These are phyloP conservation scores for Scedosporium boydii DNA, from an alignment of 2,329 filamentous ascomycete species.

Conservation along the genomic window DNA sequence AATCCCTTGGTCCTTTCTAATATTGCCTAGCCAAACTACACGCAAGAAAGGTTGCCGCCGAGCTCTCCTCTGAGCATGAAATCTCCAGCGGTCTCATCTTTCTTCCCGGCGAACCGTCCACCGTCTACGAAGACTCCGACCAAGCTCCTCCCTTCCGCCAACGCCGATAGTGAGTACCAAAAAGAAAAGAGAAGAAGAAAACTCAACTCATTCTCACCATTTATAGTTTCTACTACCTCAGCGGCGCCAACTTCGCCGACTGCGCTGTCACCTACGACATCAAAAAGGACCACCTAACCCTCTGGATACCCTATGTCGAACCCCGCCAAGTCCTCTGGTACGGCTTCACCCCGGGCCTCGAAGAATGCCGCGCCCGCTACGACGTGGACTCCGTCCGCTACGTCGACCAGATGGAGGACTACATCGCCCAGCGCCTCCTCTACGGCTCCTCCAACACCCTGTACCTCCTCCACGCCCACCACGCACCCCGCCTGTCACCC, in stretches of 20 bases:
- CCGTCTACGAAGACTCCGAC: conserved; percentile 49
- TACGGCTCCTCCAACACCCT: conserved; percentile 27
- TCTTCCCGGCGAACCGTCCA: conserved; percentile 41
- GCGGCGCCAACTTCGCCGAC: conserved; percentile 43
- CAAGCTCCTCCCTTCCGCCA: conserved; percentile 46
- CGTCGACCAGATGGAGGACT: conserved; percentile 39
- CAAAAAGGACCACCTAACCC: conserved; percentile 49
- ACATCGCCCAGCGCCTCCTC: conserved; percentile 29
- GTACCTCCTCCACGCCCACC: conserved; percentile 38
- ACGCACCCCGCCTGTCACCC: conserved; percentile 28
- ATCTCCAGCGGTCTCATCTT: conserved; percentile 43
- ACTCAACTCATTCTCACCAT: conserved; percentile 6
- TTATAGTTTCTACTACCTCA: conserved; percentile 48
- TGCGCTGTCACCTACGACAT: conserved; percentile 50
- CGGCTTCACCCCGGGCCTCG: conserved; percentile 48
- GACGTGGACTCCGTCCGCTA: conserved; percentile 66
- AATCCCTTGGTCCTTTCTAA: not conserved
- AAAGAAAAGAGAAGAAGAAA: no score
- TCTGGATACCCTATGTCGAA: conserved; percentile 66
- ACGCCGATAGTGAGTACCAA: conserved; percentile 41
- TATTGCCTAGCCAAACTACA: conserved; percentile 39
- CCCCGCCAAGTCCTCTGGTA: conserved; percentile 53
- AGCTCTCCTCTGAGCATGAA: conserved; percentile 26
- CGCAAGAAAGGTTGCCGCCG: conserved; percentile 43
- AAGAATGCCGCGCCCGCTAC: conserved; percentile 51